Evolutionary conservation across 352 stramenopile genomes (phyloP), one percentile per base, ranked within the genome.

Genomic region (Globisporangium ultimum): DNA sequence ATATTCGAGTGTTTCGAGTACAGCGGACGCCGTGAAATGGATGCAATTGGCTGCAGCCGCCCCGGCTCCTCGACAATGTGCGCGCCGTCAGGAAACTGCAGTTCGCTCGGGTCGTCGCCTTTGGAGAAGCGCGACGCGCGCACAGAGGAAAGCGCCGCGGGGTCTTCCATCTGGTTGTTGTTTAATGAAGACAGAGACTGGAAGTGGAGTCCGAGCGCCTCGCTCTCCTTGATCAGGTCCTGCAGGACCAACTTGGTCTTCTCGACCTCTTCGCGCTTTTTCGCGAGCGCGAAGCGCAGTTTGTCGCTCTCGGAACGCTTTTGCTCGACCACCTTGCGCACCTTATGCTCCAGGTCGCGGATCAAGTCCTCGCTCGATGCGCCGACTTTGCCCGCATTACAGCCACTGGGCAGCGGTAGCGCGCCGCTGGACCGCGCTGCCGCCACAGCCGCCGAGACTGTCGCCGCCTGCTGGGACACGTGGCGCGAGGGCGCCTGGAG

Each of bases 1-100:
- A 93, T 95, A 28, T 93, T 93, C 14, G 81, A 88, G 63, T 89
- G 79, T 59, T 95, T 95, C 11, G 85, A 84, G 66, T 95, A 93
- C 58, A 95, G 69, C 0, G 83, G 85, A 3, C 85, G 77, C 14
- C 85, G 71, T 14, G 83, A 93, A 46, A 93, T 87, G 13, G 84
- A 88, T 3, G 69, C 65, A 24, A 95, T 90, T 15, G 82, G 76
- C 61, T 95, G 71, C 21, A 92, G 56, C 0, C 81, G 79, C 3
- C 77, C 76, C 1, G 66, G 60, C 47, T 90, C 74, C 13, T 89
- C 72, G 32, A 76, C 42, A 5, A 83, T 72, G 22, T 67, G 63
- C 15, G 58, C 53, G 28, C 28, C 28, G 9, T 36, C 28, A 1
- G 28, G 2, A 10, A 6, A 6, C n/a, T 60, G 47, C 0, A 14